A percentile compares a stretch with the other conserved stretches of the same genome.
phyloP scores from a whole-genome alignment of 768 basidiomycete genomes.

The Sarcodon aspratus region DNA sequence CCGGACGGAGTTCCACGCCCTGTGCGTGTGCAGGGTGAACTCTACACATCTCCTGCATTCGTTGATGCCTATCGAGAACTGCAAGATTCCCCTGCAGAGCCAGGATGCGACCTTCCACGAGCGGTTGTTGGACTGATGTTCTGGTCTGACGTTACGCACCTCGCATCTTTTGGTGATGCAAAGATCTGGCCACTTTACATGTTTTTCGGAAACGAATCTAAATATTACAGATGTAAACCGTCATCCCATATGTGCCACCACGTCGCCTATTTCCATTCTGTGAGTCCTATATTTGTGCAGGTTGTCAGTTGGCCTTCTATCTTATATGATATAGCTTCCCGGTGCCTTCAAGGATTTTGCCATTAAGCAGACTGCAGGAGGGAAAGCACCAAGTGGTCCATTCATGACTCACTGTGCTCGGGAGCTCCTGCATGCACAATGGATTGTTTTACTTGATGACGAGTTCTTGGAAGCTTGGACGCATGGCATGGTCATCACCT shows the following conservation, averaged over 20 bases:
- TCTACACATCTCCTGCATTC: slow-evolving; percentile 7
- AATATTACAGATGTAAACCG: slow-evolving; percentile 22
- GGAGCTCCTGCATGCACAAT: slow-evolving; percentile 17
- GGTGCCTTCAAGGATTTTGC: slow-evolving; percentile 23
- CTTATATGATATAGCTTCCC: slow-evolving; percentile 9
- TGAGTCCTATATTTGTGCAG: slow-evolving; percentile 6
- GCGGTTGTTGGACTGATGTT: slow-evolving; percentile 15
- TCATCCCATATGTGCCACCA: slow-evolving; percentile 23
- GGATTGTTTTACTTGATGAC: slow-evolving; percentile 11
- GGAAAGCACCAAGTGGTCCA: slow-evolving; percentile 3
- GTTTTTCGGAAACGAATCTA: slow-evolving; percentile 28
- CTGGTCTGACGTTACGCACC: slow-evolving; percentile 20
- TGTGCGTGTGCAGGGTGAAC: slow-evolving; percentile 5
- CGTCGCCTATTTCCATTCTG: slow-evolving; percentile 29
- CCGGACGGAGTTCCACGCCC: no score
- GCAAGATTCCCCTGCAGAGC: slow-evolving; percentile 10
- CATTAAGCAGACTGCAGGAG: slow-evolving; percentile 8
- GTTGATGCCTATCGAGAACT: slow-evolving; percentile 7
- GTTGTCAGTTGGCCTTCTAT: slow-evolving; percentile 1
- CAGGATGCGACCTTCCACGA: slow-evolving; percentile 9
- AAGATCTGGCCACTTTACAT: slow-evolving; percentile 28
- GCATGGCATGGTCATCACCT: slow-evolving; percentile 14
- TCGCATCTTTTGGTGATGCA: slow-evolving; percentile 19
- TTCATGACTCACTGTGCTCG: slow-evolving; percentile 20
- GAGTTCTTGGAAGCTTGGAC: slow-evolving; percentile 12